A percentile compares a stretch with the other conserved stretches of the same genome.
Conservation (phyloP, 2,329 filamentous ascomycete species). For the Fusarium camptoceras region DNA sequence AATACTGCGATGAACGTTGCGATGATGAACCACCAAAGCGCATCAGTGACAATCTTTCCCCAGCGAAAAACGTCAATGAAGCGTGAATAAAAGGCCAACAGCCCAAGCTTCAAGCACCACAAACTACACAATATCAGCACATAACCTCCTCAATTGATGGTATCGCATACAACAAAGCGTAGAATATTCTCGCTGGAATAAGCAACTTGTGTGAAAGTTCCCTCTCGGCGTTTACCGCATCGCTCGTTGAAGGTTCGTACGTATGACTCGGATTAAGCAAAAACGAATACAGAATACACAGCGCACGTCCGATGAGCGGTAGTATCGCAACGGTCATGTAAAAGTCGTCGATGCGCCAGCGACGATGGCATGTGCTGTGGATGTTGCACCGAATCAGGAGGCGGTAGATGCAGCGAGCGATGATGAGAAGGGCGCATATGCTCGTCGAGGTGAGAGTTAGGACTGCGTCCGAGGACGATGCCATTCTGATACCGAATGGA, state of each 20-base stretch:
- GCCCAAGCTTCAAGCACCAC: conserved; percentile 48
- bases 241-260: conserved; percentile 15
- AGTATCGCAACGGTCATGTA: conserved; percentile 50
- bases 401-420: conserved; percentile 47
- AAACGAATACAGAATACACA: conserved; percentile 44
- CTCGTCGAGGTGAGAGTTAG: conserved; percentile 46
- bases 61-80: conserved; percentile 44
- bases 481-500: conserved; percentile 22
- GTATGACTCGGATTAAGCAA: conserved; percentile 46
- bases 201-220: conserved; percentile 45
- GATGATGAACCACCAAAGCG: conserved; percentile 46
- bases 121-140: conserved; percentile 40
- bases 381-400: conserved; percentile 44
- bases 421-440: conserved; percentile 46
- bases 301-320: conserved; percentile 46
- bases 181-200: conserved; percentile 47
- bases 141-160: not conserved
- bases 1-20: conserved; percentile 46
- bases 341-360: conserved; percentile 49
- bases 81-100: conserved; percentile 49
- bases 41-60: conserved; percentile 39
- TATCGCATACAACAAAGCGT: conserved; percentile 47
- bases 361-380: conserved; percentile 47
- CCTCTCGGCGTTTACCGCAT: conserved; percentile 39
- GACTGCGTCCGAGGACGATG: conserved; percentile 41